These are phyloP conservation scores for Penicillium chermesinum DNA, from an alignment of 495 filamentous ascomycete species.

Conservation along the genomic window DNA sequence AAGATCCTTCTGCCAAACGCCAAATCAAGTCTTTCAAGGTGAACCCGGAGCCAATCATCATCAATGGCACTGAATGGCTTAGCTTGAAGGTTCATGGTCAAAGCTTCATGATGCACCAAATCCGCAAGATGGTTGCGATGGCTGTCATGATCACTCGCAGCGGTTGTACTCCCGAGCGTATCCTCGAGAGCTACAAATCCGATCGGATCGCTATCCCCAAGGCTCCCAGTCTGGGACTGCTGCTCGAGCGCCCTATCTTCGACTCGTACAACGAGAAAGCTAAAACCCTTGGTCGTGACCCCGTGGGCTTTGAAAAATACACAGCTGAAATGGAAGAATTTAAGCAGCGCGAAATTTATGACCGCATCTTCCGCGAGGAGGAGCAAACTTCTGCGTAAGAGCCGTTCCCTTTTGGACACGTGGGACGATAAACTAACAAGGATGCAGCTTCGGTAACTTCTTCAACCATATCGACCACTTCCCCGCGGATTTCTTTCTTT, in stretches of 20 bases:
- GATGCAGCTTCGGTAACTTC: conserved; percentile 65
- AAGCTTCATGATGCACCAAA: conserved; percentile 99
- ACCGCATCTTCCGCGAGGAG: conserved; percentile 84
- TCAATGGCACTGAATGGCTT: conserved; percentile 90
- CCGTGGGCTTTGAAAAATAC: conserved; percentile 72
- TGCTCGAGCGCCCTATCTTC: conserved; percentile 88
- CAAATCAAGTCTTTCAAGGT: conserved; percentile 85
- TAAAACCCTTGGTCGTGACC: conserved; percentile 50
- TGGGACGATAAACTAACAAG: no score
- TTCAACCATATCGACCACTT: conserved; percentile 83
- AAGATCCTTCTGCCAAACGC: conserved; percentile 76
- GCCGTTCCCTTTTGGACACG: no score
- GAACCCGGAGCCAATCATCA: conserved; percentile 66
- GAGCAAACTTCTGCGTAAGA: conserved; percentile 70
- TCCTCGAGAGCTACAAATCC: conserved; percentile 62
- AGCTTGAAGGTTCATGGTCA: conserved; percentile 94
- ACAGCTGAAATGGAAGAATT: conserved; percentile 77
- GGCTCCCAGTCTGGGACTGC: conserved; percentile 79
- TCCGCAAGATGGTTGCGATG: conserved; percentile 98
- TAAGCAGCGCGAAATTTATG: conserved; percentile 90
- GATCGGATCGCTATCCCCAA: conserved; percentile 83
- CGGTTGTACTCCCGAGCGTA: conserved; percentile 61
- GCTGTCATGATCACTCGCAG: conserved; percentile 75
- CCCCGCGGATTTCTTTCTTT: conserved; percentile 67
- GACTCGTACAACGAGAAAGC: conserved; percentile 70